Evolutionary conservation across 2,329 filamentous ascomycete genomes (phyloP), one percentile per base, ranked within the genome.

Genomic region (Fusarium camptoceras): DNA sequence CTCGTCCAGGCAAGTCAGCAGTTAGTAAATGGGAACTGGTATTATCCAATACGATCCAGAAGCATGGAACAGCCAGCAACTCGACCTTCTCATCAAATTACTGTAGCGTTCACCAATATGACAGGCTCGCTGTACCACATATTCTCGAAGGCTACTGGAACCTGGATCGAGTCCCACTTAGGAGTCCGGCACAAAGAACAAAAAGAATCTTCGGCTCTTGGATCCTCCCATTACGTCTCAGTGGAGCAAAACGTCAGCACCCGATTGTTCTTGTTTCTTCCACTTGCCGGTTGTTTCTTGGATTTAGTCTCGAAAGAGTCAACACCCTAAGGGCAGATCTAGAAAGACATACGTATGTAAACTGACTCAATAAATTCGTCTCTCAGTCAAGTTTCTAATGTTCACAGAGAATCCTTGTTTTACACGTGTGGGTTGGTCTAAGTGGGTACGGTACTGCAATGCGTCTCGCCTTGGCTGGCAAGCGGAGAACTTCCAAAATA

Each of bases 1-100:
- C 18, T 37, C 6, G 18, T 4, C 18, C 10, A 37, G 18, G 2
- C 18, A 6, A n/a, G 10, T 12, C 1, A n/a, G 34, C 18, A 2
- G 18, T 6, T 4, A 2, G 34, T n/a, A 1, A n/a, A 2, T 37
- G 10, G 11, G 10, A 30, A 37, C 4, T 37, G 10, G 3, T 6
- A 37, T 37, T 12, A 37, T 37, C 2, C 34, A 37, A n/a, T 12
- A n/a, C 2, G 34, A 37, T 37, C 34, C 7, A 3, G 18, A 37
- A 30, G 12, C 3, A 11, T 30, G 28, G 28, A n/a, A 11, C 9
- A 37, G 6, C 3, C 10, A 37, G 18, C 4, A 7, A n/a, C 34
- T n/a, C 10, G 34, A 10, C 5, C 34, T 37, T 37, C 9, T n/a
- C 9, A n/a, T n/a, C 34, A n/a, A 3, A n/a, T 37, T 1, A 37